Percentiles rank a stretch among this genome's conserved stretches.
Conservation (phyloP, 768 basidiomycete genomes). For the Clitopilus hobsonii region DNA sequence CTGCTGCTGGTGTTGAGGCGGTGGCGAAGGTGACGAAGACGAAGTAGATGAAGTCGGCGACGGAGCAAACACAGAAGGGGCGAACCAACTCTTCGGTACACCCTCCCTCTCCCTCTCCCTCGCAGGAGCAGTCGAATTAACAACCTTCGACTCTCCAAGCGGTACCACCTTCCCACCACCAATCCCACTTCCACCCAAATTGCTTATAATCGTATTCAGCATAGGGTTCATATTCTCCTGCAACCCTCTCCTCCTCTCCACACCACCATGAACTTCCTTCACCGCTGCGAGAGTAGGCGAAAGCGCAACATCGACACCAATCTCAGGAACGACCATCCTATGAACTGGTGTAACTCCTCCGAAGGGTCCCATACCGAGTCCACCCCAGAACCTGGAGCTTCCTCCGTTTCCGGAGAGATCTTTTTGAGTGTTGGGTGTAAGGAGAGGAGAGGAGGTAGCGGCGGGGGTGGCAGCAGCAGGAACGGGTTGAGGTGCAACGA, state of each 20-base stretch:
- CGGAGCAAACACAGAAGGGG: neutral
- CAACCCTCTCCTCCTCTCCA: slow-evolving; percentile 19
- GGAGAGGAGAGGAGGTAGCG: slow-evolving; percentile 25
- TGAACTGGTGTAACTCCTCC: slow-evolving; percentile 1
- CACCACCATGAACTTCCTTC: slow-evolving; percentile 6
- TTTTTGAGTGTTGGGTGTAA: slow-evolving; percentile 73
- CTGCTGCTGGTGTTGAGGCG: neutral
- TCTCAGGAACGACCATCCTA: neutral
- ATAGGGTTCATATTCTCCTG: slow-evolving; percentile 81
- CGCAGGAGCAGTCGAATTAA: too few relatives aligned
- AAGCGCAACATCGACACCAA: neutral
- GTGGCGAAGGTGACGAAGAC: neutral
- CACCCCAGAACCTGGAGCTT: slow-evolving; percentile 70
- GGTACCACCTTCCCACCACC: slow-evolving; percentile 1
- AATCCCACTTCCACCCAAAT: slow-evolving; percentile 7
- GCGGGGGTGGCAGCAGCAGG: too few relatives aligned
- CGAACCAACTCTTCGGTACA: neutral
- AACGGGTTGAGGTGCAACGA: too few relatives aligned
- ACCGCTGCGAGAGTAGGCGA: slow-evolving; percentile 8
- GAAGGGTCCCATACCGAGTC: slow-evolving; percentile 22
- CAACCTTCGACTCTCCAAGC: neutral
- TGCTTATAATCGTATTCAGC: slow-evolving; percentile 37
- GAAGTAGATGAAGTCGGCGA: neutral
- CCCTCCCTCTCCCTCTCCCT: neutral
- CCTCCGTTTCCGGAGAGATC: slow-evolving; percentile 61